These are phyloP conservation scores for Phyllostachys edulis DNA, from an alignment of 176 grass and related monocot genomes.

Conservation along the genomic window DNA sequence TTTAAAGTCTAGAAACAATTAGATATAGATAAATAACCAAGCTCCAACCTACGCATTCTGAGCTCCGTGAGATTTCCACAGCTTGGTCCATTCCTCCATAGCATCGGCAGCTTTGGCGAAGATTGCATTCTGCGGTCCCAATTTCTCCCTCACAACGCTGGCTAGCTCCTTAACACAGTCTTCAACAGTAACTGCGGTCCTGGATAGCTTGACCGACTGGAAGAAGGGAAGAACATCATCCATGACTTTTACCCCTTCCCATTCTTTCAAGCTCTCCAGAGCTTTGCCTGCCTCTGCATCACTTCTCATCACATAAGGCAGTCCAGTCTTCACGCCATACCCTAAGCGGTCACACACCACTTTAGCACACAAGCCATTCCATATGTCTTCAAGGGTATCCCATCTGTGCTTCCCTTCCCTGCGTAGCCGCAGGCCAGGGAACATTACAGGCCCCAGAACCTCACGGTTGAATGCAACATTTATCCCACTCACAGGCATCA, in stretches of 20 bases:
- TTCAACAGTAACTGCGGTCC: conserved; percentile 43
- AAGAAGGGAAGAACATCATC: conserved; percentile 81
- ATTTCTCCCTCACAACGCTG: conserved; percentile 53
- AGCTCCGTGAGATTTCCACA: conserved; percentile 71
- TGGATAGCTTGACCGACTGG: conserved; percentile 49
- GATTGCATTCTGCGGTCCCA: conserved; percentile 55
- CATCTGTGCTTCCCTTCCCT: conserved; percentile 79
- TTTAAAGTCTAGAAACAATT: conserved; percentile 9
- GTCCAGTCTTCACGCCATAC: conserved; percentile 72
- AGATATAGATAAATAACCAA: neutral
- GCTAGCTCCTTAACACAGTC: conserved; percentile 82
- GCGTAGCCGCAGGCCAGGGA: conserved; percentile 63
- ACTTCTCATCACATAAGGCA: conserved; percentile 83
- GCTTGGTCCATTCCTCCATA: conserved; percentile 81
- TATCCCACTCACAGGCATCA: conserved; percentile 83
- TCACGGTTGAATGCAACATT: conserved; percentile 94
- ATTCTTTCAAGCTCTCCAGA: conserved; percentile 82
- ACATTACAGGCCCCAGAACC: conserved; percentile 66
- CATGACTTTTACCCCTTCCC: conserved; percentile 84
- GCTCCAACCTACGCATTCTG: conserved; percentile 33
- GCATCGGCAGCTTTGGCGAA: conserved; percentile 63
- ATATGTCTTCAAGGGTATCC: conserved; percentile 91
- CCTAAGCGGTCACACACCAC: conserved; percentile 71
- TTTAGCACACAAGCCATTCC: conserved; percentile 82
- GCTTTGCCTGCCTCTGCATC: conserved; percentile 58